Conservation (phyloP, 345 rosid species). For the Salix suchowensis region DNA sequence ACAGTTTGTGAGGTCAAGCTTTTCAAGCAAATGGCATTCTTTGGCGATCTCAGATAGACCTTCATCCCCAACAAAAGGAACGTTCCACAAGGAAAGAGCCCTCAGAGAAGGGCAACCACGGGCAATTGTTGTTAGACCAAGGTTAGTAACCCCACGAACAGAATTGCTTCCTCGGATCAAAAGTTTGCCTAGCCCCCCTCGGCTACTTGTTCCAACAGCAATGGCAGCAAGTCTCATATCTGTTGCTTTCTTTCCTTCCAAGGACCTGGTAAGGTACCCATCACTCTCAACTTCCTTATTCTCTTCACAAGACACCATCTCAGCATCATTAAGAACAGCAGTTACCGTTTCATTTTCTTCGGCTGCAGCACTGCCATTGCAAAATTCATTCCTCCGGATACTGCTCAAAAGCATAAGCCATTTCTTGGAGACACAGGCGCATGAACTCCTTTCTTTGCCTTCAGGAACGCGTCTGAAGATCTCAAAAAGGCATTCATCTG, state of each 20-base stretch:
- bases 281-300: constrained; percentile 26
- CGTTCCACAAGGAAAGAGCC: constrained; percentile 61
- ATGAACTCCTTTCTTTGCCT: constrained; percentile 50
- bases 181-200: constrained; percentile 69
- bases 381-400: constrained; percentile 45
- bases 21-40: constrained; percentile 57
- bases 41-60: constrained; percentile 51
- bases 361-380: constrained; percentile 5
- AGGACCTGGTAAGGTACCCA: constrained; percentile 58
- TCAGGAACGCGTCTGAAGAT: constrained; percentile 50
- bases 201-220: constrained; percentile 59
- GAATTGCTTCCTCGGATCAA: constrained; percentile 52
- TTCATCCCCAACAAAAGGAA: constrained; percentile 53
- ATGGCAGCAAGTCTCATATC: constrained; percentile 66
- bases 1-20: constrained; percentile 65
- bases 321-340: constrained; percentile 31
- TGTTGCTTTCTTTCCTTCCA: constrained; percentile 75
- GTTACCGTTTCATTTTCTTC: constrained; percentile 8
- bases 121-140: constrained; percentile 55
- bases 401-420: constrained; percentile 60
- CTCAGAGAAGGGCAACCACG: constrained; percentile 61
- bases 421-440: constrained; percentile 61
- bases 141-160: constrained; percentile 43
- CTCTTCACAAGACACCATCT: constrained; percentile 37
- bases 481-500: constrained; percentile 78